A percentile compares a stretch with the other conserved stretches of the same genome.
Conservation (phyloP, 2,329 filamentous ascomycete genomes). For the Penicillium crustosum region DNA sequence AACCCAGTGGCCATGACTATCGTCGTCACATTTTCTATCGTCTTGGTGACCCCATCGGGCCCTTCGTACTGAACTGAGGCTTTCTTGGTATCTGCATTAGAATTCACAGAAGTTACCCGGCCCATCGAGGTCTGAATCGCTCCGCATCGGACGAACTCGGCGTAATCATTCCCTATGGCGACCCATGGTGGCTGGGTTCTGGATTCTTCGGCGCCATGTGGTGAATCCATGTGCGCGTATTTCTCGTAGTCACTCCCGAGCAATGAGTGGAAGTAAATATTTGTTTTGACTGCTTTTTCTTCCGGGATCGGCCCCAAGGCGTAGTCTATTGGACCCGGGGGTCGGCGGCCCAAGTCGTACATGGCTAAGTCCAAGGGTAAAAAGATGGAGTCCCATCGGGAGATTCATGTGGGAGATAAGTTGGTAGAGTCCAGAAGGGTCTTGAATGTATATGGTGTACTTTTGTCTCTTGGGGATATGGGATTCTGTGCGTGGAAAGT, state of each 20-base stretch:
- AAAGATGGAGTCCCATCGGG: conserved; percentile 51
- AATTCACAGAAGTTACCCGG: conserved; percentile 22
- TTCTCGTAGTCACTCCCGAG: conserved; percentile 50
- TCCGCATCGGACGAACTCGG: conserved; percentile 69
- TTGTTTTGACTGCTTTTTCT: conserved; percentile 56
- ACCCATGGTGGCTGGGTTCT: conserved; percentile 61
- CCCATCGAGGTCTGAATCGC: conserved; percentile 56
- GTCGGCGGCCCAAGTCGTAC: conserved; percentile 67
- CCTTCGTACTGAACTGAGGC: conserved; percentile 40
- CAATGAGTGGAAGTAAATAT: conserved; percentile 49
- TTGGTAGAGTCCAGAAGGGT: conserved; percentile 71
- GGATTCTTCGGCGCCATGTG: conserved; percentile 39
- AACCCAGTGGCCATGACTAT: conserved; percentile 77
- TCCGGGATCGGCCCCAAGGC: conserved; percentile 63
- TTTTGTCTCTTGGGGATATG: conserved; percentile 37
- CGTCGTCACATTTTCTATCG: conserved; percentile 61
- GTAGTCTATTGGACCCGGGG: conserved; percentile 59
- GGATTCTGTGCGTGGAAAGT: conserved; percentile 44
- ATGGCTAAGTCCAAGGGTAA: conserved; percentile 70
- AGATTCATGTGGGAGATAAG: conserved; percentile 41
- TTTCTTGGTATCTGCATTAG: background rate
- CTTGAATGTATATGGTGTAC: conserved; percentile 69
- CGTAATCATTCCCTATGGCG: conserved; percentile 69
- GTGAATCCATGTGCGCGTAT: conserved; percentile 38
- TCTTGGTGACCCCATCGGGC: conserved; percentile 34